Base-by-base conservation (phyloP, 495 filamentous ascomycete species). In the Penicillium lividum region DNA sequence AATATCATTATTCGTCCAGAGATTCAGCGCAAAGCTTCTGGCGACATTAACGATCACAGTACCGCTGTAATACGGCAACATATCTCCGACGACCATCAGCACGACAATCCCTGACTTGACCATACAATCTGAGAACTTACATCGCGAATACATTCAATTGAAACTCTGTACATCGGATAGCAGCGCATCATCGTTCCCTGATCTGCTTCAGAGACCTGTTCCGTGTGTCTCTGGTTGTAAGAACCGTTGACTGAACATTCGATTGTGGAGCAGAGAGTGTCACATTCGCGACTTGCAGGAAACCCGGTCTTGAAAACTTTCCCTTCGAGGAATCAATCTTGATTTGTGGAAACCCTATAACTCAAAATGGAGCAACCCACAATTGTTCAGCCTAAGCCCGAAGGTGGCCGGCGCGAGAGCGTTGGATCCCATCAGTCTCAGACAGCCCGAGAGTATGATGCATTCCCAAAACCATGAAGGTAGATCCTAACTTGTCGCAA, bases 381-480 rank as follows among this genome's bases (percentile, higher is more conserved):
- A 2, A 30, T 16, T 42, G 44, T n/a, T 29, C 55, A 63, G 5
- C 28, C 49, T 7, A 58, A 40, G 55, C 31, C 48, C 33, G 65
- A 62, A 5, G 58, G n/a, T 22, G 61, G 49, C 33, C 75, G 74
- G 56, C 67, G 72, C 57, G 72, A 82, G 49, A 88, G 84, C 77
- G 78, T 86, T 49, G 64, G 72, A 59, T 92, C 89, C 5, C 83
- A 90, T 54, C 77, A 81, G 56, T 95, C 91, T 13, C 90, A 96
- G 67, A 97, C 93, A 28, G 93, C 93, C 47, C 89, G 86, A 64
- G 91, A 97, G 87, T 93, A 82, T 60, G 82, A 38, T 18, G 2
- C 36, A 30, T 33, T 3, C 28, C 9, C 22, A 48, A 51, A 38
- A 16, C 18, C 16, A 22, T 33, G n/a, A 29, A 28, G 7, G 4